Base-by-base conservation (phyloP, 306 rosid species). In the Neltuma alba region DNA sequence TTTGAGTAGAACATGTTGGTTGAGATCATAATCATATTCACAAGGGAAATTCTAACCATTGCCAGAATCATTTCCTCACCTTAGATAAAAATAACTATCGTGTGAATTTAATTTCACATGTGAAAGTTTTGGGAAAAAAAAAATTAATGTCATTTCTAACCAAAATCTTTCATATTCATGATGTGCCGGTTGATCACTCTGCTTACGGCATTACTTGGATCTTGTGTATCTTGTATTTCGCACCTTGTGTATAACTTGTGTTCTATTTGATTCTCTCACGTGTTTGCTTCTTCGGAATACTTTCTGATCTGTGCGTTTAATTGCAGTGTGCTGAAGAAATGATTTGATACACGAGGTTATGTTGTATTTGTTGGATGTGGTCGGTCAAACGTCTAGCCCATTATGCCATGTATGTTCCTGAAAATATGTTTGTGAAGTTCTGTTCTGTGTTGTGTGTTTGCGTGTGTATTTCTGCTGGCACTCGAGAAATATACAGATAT, bases 311-410 rank as follows among this genome's bases (percentile, higher is more conserved):
- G 16, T 75, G 55, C 36, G 71, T 72, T 57, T 81, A 64, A 68
- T 80, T 86, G 87, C 97, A 94, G 98, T 82, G 98, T 89, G 2
- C 90, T 94, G 86, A 94, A 90, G 96, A 94, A 94, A 82, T 94
- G 91, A 94, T 80, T 18, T 50, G 86, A 73, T 47, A 41, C 58
- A 36, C 41, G 64, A 73, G 78, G 71, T n/a, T 31, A 41, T 30
- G 41, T 78, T 65, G 52, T 37, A 50, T 77, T 50, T 62, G 69
- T 81, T 83, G 41, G 65, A 52, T 16, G 86, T 54, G 52, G 77
- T 79, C 47, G 27, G 77, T 79, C 47, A 25, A 9, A 45, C 14
- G 82, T 76, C n/a, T 27, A 11, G 9, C 65, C 65, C 37, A 3
- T n/a, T n/a, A n/a, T 65, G 71, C 47, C 30, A 6, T n/a, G 30